A percentile compares a stretch with the other conserved stretches of the same genome.
Evolutionary conservation across 2,329 filamentous ascomycete genomes (phyloP).

Genomic region (Arthrobotrys sphaeroides): DNA sequence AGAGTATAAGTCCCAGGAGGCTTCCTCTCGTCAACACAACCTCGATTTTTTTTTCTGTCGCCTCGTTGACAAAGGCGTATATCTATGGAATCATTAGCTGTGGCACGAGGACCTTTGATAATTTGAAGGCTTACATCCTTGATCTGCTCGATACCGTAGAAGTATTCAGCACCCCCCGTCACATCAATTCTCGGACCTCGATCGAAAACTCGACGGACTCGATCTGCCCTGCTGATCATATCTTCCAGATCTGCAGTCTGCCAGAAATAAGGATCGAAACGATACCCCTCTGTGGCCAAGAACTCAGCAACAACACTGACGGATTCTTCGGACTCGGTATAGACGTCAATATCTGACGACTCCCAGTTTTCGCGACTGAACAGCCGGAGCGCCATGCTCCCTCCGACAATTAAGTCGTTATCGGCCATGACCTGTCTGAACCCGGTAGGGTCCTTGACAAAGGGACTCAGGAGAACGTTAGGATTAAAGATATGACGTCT

Average conservation of each 20-base stretch:
- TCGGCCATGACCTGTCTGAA: constrained; percentile 22
- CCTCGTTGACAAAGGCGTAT: not conserved
- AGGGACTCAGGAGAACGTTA: not conserved
- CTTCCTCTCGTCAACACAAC: not conserved
- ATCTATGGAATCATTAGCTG: not conserved
- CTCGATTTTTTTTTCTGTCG: not conserved
- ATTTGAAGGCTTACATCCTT: not conserved
- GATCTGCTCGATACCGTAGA: not conserved
- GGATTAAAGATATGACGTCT: not conserved
- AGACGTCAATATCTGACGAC: constrained; percentile 6
- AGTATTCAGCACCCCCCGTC: too few species aligned
- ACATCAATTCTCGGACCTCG: too few species aligned
- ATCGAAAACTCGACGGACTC: not conserved
- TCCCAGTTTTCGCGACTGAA: constrained; percentile 14
- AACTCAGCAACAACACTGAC: not conserved
- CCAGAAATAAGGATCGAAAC: not conserved
- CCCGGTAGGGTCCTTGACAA: not conserved
- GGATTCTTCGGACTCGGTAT: not conserved
- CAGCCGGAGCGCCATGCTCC: constrained; percentile 7
- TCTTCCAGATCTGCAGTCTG: not conserved
- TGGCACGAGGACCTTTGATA: too few species aligned
- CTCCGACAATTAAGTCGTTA: constrained; percentile 6
- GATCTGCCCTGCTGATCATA: not conserved
- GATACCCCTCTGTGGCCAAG: not conserved
- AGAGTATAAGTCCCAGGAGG: not conserved